Conservation (phyloP, 257 asterid species). For the Petrea volubilis region DNA sequence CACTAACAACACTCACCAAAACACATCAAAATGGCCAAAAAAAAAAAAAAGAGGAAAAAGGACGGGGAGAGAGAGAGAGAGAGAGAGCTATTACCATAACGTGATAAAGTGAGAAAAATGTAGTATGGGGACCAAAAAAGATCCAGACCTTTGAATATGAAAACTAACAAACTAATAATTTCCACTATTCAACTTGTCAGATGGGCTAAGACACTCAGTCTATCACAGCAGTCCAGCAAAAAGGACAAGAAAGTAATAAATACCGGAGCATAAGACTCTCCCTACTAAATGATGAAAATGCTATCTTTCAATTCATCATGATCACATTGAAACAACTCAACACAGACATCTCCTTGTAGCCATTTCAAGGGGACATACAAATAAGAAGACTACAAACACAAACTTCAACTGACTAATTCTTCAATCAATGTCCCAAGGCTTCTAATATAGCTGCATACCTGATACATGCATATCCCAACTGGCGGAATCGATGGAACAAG, state of each 20-base stretch:
- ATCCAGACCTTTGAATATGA: background rate
- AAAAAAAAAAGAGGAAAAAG: background rate
- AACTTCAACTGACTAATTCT: conserved; percentile 1
- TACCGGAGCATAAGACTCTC: background rate
- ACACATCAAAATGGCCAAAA: background rate
- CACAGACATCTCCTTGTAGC: background rate
- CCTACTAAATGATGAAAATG: conserved; percentile 3
- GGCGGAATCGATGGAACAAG: conserved; percentile 97
- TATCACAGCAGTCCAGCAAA: conserved; percentile 6
- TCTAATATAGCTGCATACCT: conserved; percentile 45
- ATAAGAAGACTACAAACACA: conserved; percentile 13
- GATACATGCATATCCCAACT: conserved; percentile 95
- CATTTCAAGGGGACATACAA: conserved; percentile 17
- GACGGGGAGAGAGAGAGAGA: no score
- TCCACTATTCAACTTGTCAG: background rate
- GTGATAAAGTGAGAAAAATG: background rate
- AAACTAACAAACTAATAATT: background rate
- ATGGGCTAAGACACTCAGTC: background rate
- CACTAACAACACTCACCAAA: background rate
- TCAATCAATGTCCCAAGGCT: conserved; percentile 14
- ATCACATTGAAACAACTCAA: conserved; percentile 13
- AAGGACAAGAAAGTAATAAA: background rate
- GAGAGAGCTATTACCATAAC: no score
- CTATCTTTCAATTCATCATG: background rate
- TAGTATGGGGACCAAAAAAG: background rate